Evolutionary conservation across 2,329 filamentous ascomycete species (phyloP), one percentile per base, ranked within the genome.

Genomic region (Epichloe typhina): DNA sequence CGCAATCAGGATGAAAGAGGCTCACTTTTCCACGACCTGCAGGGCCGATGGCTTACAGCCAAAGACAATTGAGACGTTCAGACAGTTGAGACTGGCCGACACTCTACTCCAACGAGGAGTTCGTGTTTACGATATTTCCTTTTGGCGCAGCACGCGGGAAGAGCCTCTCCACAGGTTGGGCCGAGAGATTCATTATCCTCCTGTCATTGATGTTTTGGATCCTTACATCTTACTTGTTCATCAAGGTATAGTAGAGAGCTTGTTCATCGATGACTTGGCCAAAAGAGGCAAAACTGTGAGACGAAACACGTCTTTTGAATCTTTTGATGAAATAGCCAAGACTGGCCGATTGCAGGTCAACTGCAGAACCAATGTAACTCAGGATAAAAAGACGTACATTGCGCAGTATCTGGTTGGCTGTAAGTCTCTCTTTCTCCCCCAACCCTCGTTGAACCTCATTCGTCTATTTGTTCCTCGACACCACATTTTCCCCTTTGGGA

Each of bases 61-160:
- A 43, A 88, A 88, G 67, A 84, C 83, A 1, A 86, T 89, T 58
- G 84, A 88, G 68, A 88, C 84, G 0, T 77, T 88, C 58, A 77
- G 79, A 54, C 84, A 87, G 66, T 80, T 88, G 71, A 73, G 83
- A 36, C 67, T 88, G n/a, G 82, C 79, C n/a, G 83, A 87, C 55
- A 70, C 77, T 2, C 65, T 88, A 33, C 65, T 88, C 41, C 77
- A 78, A 55, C 76, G 81, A 58, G 84, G 82, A 33, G 83, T 83
- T 47, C 79, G 77, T 44, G 79, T 88, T 43, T 86, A 84, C 64
- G 84, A 88, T 60, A 88, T 88, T 53, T 75, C 80, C 42, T 87
- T 87, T 62, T 88, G 84, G 83, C 74, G 79, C 62, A 70, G 72
- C 51, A 76, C 72, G 2, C 61, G 66, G 35, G 67, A 71, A 15